Conservation (phyloP, 176 grass and related monocot species). For the Saccharum spontaneum region DNA sequence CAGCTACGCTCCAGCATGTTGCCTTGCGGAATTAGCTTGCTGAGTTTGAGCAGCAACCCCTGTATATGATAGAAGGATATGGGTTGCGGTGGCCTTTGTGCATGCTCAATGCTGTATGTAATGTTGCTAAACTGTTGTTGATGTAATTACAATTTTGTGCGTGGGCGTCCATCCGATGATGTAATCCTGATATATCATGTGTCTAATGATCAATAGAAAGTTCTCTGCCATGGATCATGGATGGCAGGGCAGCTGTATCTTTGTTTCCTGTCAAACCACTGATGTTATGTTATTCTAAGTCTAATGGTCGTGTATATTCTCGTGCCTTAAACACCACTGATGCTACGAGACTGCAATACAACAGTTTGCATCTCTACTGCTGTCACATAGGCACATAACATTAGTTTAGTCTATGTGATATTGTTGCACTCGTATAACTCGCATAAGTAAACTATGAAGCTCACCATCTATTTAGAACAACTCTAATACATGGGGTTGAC, state of each 20-base stretch:
- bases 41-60: constrained; percentile 29
- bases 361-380: neutral
- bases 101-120: neutral
- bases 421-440: neutral
- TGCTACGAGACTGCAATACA: neutral
- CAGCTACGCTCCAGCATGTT: neutral
- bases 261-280: neutral
- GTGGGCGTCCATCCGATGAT: neutral
- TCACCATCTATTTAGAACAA: neutral
- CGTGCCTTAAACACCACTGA: neutral
- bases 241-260: neutral
- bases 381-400: neutral
- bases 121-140: constrained; percentile 8
- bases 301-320: neutral
- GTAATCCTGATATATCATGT: neutral
- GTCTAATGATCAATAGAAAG: constrained; percentile 10
- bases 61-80: constrained; percentile 32
- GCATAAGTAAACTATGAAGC: neutral
- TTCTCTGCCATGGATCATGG: neutral
- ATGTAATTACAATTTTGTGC: constrained; percentile 29
- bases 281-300: neutral
- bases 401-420: neutral
- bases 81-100: constrained; percentile 28
- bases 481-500: too few species aligned
- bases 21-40: neutral